Percentiles rank a stretch among this genome's conserved stretches.
Conservation (phyloP, 805 yeast species). For the Wickerhamiella hasegawae region DNA sequence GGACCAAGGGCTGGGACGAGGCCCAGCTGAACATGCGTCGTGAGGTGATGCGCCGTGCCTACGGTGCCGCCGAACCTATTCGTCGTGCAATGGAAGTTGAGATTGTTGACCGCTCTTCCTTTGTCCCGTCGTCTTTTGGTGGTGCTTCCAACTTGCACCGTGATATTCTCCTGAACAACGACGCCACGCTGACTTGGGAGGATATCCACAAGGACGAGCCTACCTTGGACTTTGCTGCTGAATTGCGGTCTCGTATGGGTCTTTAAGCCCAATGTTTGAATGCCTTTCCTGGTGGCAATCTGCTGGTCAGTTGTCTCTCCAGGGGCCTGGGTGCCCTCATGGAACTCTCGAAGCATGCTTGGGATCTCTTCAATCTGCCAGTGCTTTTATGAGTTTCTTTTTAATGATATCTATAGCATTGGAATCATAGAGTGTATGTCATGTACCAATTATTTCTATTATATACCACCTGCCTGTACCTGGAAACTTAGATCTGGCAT, state of each 20-base stretch:
- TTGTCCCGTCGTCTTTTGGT: constrained; percentile 48
- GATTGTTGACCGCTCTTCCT: constrained; percentile 53
- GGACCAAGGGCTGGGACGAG: constrained; percentile 65
- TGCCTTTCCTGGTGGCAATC: too few species aligned
- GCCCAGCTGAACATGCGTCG: constrained; percentile 53
- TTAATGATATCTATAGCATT: too few species aligned
- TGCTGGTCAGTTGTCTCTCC: too few species aligned
- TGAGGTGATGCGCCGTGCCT: constrained; percentile 66
- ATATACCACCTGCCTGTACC: too few species aligned
- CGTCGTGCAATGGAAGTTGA: constrained; percentile 78
- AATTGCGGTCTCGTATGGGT: background rate
- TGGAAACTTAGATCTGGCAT: too few species aligned
- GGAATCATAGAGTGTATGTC: too few species aligned
- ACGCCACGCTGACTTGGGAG: constrained; percentile 78
- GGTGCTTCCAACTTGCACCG: constrained; percentile 45
- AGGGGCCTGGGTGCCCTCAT: too few species aligned
- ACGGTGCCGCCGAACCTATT: constrained; percentile 90
- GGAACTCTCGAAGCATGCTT: too few species aligned
- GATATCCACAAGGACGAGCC: constrained; percentile 40
- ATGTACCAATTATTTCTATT: too few species aligned
- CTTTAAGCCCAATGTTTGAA: too few species aligned
- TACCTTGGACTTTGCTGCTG: background rate
- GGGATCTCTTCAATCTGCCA: too few species aligned
- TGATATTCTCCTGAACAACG: constrained; percentile 68
- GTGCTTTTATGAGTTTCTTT: too few species aligned